Conservation (phyloP, 805 yeast species). For the Candida oleophila region DNA sequence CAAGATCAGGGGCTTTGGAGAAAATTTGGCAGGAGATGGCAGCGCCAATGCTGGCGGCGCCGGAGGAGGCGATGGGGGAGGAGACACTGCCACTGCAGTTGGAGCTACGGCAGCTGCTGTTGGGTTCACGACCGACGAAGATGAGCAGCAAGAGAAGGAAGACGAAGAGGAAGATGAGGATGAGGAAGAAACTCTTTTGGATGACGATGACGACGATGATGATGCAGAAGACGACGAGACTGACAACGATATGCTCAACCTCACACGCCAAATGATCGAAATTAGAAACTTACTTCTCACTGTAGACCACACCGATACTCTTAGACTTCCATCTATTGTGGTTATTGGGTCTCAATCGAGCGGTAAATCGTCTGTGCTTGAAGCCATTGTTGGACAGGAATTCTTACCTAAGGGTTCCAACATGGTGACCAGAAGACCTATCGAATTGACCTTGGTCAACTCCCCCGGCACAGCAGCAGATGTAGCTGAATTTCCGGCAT, state of each 20-base stretch:
- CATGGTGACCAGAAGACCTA: constrained; percentile 98
- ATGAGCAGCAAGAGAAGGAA: constrained; percentile 12
- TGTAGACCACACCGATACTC: constrained; percentile 72
- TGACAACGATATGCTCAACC: constrained; percentile 77
- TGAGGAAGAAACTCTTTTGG: constrained; percentile 47
- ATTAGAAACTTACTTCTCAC: constrained; percentile 75
- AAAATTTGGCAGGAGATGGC: constrained; percentile 18
- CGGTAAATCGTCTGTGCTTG: constrained; percentile 95
- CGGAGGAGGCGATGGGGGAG: constrained; percentile 30
- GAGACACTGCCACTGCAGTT: constrained; percentile 38
- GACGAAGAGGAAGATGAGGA: constrained; percentile 33
- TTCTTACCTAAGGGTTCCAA: constrained; percentile 95
- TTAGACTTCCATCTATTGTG: constrained; percentile 90
- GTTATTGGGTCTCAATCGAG: constrained; percentile 97
- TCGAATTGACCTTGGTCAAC: constrained; percentile 88
- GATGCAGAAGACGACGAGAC: constrained; percentile 51
- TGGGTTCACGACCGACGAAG: constrained; percentile 32
- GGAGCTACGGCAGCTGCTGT: constrained; percentile 59
- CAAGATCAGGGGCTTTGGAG: constrained; percentile 32
- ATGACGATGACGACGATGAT: constrained; percentile 45
- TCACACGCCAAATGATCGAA: constrained; percentile 97
- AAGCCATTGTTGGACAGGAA: constrained; percentile 96
- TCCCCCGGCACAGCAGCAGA: constrained; percentile 80
- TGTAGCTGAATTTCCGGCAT: constrained; percentile 89
- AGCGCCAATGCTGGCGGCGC: constrained; percentile 27